Evolutionary conservation across 2,329 filamentous ascomycete genomes (phyloP).

Genomic region (Alternaria gaisen): DNA sequence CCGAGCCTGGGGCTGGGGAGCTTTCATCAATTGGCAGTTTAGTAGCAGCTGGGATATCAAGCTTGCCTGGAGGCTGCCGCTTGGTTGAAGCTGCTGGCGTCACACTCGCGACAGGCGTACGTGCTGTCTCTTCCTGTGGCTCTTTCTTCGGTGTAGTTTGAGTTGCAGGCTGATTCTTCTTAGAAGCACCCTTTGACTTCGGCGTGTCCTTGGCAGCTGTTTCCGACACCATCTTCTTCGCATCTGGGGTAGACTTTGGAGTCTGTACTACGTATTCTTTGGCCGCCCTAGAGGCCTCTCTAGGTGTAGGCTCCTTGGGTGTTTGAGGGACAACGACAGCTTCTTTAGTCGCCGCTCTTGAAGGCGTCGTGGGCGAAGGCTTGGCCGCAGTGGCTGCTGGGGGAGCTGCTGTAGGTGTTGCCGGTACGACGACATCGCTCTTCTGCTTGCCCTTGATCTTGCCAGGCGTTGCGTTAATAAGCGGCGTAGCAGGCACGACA

Average conservation of each 20-base stretch:
- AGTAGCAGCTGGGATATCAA: slow-evolving; percentile 56
- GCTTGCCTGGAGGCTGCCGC: slow-evolving; percentile 57
- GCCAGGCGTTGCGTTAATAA: slow-evolving; percentile 40
- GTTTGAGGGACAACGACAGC: slow-evolving; percentile 21
- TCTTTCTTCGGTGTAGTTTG: slow-evolving; percentile 26
- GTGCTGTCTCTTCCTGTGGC: slow-evolving; percentile 13
- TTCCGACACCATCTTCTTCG: slow-evolving; percentile 26
- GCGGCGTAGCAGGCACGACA: slow-evolving; percentile 51
- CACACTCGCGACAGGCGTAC: slow-evolving; percentile 11
- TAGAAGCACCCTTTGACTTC: slow-evolving; percentile 32
- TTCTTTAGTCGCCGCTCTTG: slow-evolving; percentile 23
- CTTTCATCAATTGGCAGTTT: slow-evolving; percentile 34
- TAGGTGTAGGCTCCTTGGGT: slow-evolving; percentile 16
- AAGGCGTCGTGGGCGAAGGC: slow-evolving; percentile 32
- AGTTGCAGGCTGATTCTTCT: slow-evolving; percentile 22
- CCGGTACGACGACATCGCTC: slow-evolving; percentile 9
- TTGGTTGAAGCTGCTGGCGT: slow-evolving; percentile 33
- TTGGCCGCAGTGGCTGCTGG: slow-evolving; percentile 8
- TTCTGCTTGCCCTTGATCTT: slow-evolving; percentile 37
- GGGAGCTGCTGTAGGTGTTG: slow-evolving; percentile 6
- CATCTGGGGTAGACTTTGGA: slow-evolving; percentile 24
- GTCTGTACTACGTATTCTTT: slow-evolving; percentile 13
- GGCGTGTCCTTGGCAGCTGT: slow-evolving; percentile 26
- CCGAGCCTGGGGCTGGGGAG: slow-evolving; percentile 19
- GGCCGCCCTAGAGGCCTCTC: slow-evolving; percentile 21